phyloP scores from a whole-genome alignment of 202 grass and related monocot genomes.

The Carex arenaria region DNA sequence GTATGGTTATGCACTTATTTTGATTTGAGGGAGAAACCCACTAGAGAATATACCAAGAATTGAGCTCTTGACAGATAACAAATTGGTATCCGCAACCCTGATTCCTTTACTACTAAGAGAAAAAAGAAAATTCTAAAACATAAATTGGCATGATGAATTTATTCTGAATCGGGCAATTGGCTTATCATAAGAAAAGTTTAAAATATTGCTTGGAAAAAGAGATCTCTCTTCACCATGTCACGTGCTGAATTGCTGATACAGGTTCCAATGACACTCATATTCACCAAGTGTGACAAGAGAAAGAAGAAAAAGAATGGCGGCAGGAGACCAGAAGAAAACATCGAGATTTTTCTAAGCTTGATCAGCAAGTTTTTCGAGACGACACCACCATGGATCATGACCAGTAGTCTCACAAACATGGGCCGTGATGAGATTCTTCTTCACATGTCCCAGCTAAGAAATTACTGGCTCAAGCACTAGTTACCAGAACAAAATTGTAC shows the following conservation, averaged over 20 bases:
- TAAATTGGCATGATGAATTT: neutral
- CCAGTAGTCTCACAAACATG: constrained; percentile 78
- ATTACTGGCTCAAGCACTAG: constrained; percentile 95
- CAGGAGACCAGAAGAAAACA: constrained; percentile 84
- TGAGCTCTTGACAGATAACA: neutral
- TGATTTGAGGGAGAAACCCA: neutral
- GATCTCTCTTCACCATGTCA: neutral
- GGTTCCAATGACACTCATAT: constrained; percentile 92
- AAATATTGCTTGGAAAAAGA: neutral
- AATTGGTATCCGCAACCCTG: neutral
- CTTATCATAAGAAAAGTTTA: neutral
- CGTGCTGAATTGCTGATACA: constrained; percentile 20
- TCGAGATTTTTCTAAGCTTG: constrained; percentile 61
- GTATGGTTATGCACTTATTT: neutral
- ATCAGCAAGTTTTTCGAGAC: constrained; percentile 74
- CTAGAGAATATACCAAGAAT: neutral
- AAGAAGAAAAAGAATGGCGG: constrained; percentile 96
- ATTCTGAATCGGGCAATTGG: neutral
- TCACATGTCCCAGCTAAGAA: constrained; percentile 94
- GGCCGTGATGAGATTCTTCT: constrained; percentile 89
- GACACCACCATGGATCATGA: constrained; percentile 96
- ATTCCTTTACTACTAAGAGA: neutral
- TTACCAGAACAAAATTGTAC: neutral
- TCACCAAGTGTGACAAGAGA: constrained; percentile 97
- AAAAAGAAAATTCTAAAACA: neutral